These are phyloP conservation scores for Colletotrichum chlorophyti DNA, from an alignment of 2,329 filamentous ascomycete genomes.

Conservation along the genomic window DNA sequence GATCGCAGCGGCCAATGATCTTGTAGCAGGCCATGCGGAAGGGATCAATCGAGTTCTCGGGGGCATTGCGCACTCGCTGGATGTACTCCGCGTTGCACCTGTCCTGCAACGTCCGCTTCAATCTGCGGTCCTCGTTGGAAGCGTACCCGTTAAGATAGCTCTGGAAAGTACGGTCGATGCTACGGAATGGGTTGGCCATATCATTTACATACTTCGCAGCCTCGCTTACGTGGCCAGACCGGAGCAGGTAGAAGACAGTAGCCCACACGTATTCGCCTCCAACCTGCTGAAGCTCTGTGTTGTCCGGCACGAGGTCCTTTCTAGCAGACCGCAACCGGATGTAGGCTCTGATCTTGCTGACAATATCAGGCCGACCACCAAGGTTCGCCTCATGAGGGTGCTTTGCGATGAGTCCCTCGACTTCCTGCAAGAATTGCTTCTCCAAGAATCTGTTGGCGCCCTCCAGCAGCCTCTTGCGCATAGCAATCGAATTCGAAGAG, in stretches of 20 bases:
- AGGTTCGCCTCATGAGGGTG: constrained; percentile 89
- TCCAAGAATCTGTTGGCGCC: constrained; percentile 85
- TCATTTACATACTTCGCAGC: constrained; percentile 86
- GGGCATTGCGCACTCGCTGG: constrained; percentile 82
- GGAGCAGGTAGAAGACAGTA: constrained; percentile 88
- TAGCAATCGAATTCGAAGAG: constrained; percentile 66
- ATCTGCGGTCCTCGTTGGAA: constrained; percentile 74
- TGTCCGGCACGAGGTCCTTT: constrained; percentile 85
- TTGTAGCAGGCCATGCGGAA: constrained; percentile 99
- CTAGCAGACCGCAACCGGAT: constrained; percentile 80
- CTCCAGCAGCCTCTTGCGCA: constrained; percentile 80
- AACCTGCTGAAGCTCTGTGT: constrained; percentile 79
- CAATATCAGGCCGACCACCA: constrained; percentile 84
- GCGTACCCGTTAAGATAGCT: constrained; percentile 88
- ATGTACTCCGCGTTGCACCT: constrained; percentile 91
- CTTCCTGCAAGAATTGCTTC: constrained; percentile 77
- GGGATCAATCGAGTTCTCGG: constrained; percentile 87
- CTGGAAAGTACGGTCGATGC: constrained; percentile 88
- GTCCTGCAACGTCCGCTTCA: constrained; percentile 81
- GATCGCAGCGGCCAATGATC: constrained; percentile 82
- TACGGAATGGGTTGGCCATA: constrained; percentile 82
- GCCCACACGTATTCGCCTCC: constrained; percentile 91
- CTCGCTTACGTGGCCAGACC: constrained; percentile 83
- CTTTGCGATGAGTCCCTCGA: constrained; percentile 80
- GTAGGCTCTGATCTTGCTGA: constrained; percentile 92